Evolutionary conservation across 768 basidiomycete genomes (phyloP).

Genomic region (Hortiboletus flavorubellus): DNA sequence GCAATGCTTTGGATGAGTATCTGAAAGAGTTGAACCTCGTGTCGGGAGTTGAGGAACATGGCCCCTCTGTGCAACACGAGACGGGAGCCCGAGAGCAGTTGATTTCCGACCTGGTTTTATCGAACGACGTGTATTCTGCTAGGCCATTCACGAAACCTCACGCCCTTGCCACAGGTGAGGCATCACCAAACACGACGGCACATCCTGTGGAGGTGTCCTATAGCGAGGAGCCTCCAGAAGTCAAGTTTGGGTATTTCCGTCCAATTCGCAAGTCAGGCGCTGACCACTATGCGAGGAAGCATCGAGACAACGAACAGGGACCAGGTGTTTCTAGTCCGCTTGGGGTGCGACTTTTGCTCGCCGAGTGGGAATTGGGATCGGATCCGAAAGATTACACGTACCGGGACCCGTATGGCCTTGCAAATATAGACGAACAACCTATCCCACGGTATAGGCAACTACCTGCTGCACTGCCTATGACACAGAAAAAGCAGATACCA

Average conservation of each 20-base stretch:
- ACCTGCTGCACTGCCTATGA: background rate
- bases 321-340: slow-evolving; percentile 36
- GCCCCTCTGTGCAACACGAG: slow-evolving; percentile 44
- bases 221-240: slow-evolving; percentile 49
- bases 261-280: slow-evolving; percentile 38
- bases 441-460: slow-evolving; percentile 13
- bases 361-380: slow-evolving; percentile 62
- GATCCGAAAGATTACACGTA: slow-evolving; percentile 51
- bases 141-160: slow-evolving; percentile 35
- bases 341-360: slow-evolving; percentile 61
- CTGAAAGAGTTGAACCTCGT: slow-evolving; percentile 45
- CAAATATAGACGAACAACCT: slow-evolving; percentile 16
- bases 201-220: slow-evolving; percentile 45
- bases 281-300: slow-evolving; percentile 28
- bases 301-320: slow-evolving; percentile 14
- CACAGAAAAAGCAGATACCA: slow-evolving; percentile 23
- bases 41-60: slow-evolving; percentile 35
- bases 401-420: slow-evolving; percentile 50
- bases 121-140: slow-evolving; percentile 53
- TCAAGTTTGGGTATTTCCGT: slow-evolving; percentile 60
- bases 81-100: slow-evolving; percentile 57
- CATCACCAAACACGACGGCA: slow-evolving; percentile 6
- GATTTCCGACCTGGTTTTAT: slow-evolving; percentile 58
- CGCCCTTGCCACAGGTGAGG: background rate
- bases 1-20: slow-evolving; percentile 34